These are phyloP conservation scores for Nicotiana sylvestris DNA, from an alignment of 257 asterid species.

Conservation along the genomic window DNA sequence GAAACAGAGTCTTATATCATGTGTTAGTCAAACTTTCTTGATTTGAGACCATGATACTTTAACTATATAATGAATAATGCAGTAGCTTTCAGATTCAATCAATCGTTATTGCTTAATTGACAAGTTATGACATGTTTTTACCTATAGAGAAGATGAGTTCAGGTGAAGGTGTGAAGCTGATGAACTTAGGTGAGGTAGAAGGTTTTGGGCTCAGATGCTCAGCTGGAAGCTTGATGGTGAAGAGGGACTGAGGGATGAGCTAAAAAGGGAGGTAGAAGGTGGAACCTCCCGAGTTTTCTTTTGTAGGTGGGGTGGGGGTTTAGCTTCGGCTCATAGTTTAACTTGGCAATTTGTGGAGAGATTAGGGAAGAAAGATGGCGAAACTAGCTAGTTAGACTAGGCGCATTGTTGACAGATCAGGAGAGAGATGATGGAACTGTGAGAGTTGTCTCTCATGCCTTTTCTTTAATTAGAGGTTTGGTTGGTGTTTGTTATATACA, in stretches of 20 bases:
- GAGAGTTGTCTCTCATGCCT: not conserved
- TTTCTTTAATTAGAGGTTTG: not conserved
- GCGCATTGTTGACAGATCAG: too few relatives aligned
- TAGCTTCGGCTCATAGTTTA: not conserved
- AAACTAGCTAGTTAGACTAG: not conserved
- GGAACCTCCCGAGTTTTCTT: too few relatives aligned
- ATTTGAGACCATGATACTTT: not conserved
- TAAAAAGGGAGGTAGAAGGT: not conserved
- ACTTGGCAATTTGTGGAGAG: not conserved
- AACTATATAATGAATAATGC: conserved; percentile 2
- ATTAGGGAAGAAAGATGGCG: not conserved
- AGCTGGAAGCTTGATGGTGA: not conserved
- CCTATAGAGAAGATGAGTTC: too few relatives aligned
- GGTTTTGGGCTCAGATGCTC: not conserved
- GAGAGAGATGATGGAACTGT: not conserved
- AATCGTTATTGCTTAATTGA: not conserved
- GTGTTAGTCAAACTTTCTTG: not conserved
- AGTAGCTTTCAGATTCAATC: not conserved
- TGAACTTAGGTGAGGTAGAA: not conserved
- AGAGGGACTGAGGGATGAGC: not conserved
- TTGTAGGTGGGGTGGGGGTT: not conserved
- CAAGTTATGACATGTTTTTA: not conserved
- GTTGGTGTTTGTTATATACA: not conserved
- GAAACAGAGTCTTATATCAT: not conserved
- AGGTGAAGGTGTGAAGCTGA: not conserved